Evolutionary conservation across 2,329 filamentous ascomycete species (phyloP).

Genomic region (Colletotrichum sidae): DNA sequence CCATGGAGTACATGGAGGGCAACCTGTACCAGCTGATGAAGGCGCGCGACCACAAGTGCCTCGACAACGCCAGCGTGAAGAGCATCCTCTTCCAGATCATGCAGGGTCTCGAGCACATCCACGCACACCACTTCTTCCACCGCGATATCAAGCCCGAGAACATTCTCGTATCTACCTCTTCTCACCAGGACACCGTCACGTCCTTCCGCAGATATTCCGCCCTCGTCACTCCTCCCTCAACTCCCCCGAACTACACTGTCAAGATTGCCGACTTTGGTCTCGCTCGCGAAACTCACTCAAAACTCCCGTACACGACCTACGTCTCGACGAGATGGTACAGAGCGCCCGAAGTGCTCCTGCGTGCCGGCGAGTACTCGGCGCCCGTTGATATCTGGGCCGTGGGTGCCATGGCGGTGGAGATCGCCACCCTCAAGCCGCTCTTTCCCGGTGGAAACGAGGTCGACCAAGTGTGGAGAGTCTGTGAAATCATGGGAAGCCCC

Average conservation of each 20-base stretch:
- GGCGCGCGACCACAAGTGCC: constrained; percentile 91
- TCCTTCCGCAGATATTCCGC: constrained; percentile 94
- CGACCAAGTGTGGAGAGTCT: constrained; percentile 98
- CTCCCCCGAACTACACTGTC: constrained; percentile 92
- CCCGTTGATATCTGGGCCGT: constrained; percentile 99
- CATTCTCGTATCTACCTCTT: constrained; percentile 93
- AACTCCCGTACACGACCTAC: constrained; percentile 96
- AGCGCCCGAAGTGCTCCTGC: constrained; percentile 91
- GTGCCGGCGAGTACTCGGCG: constrained; percentile 96
- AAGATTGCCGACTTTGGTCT: constrained; percentile 99
- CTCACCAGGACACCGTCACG: constrained; percentile 79
- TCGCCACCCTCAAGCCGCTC: constrained; percentile 94
- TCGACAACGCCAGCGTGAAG: constrained; percentile 93
- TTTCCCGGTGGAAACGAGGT: constrained; percentile 99
- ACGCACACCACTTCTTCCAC: constrained; percentile 97
- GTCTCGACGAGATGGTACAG: constrained; percentile 99
- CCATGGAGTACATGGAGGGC: constrained; percentile 99
- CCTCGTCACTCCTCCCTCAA: constrained; percentile 93
- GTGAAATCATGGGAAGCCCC: constrained; percentile 99
- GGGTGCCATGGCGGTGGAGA: constrained; percentile 97
- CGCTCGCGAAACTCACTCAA: constrained; percentile 96
- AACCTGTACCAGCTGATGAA: constrained; percentile 99
- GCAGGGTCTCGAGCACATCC: constrained; percentile 95
- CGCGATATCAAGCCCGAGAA: constrained; percentile 99
- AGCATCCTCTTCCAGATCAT: constrained; percentile 98